Conservation (phyloP, 2,329 filamentous ascomycete species). For the Penicillium fuscoglaucum region DNA sequence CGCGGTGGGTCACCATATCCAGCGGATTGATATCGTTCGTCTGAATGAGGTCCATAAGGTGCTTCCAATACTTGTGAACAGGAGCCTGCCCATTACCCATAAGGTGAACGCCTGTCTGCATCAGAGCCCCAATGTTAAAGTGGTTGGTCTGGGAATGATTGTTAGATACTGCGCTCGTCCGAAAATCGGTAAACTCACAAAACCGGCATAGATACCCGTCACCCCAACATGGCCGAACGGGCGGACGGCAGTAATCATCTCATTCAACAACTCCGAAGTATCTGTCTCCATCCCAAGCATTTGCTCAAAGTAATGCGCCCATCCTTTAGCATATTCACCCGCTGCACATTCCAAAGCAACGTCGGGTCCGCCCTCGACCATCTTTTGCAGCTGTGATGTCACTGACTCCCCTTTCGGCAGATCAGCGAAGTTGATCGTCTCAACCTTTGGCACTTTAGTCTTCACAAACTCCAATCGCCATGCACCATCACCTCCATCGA, state of each 20-base stretch:
- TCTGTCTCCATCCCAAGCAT: slow-evolving; percentile 74
- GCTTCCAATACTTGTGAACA: slow-evolving; percentile 81
- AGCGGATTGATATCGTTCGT: slow-evolving; percentile 69
- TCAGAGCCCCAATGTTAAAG: slow-evolving; percentile 79
- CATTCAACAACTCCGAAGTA: slow-evolving; percentile 65
- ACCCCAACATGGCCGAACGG: slow-evolving; percentile 68
- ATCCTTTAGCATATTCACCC: slow-evolving; percentile 63
- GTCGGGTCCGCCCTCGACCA: slow-evolving; percentile 73
- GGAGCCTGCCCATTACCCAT: slow-evolving; percentile 70
- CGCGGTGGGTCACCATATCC: slow-evolving; percentile 79
- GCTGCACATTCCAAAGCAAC: slow-evolving; percentile 69
- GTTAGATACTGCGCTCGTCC: background rate
- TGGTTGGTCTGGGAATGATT: slow-evolving; percentile 62
- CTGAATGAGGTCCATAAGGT: slow-evolving; percentile 68
- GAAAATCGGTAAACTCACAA: slow-evolving; percentile 43
- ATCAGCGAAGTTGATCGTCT: slow-evolving; percentile 68
- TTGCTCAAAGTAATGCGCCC: slow-evolving; percentile 61
- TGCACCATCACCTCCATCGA: slow-evolving; percentile 66
- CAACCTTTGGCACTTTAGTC: slow-evolving; percentile 63
- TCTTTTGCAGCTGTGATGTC: slow-evolving; percentile 69
- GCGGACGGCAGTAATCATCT: slow-evolving; percentile 55
- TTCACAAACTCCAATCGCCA: slow-evolving; percentile 70
- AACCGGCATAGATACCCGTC: slow-evolving; percentile 69
- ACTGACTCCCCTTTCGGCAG: slow-evolving; percentile 65
- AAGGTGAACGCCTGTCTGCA: slow-evolving; percentile 82